Evolutionary conservation across 768 basidiomycete species (phyloP), one percentile per base, ranked within the genome.

Genomic region (Serendipita sp.): DNA sequence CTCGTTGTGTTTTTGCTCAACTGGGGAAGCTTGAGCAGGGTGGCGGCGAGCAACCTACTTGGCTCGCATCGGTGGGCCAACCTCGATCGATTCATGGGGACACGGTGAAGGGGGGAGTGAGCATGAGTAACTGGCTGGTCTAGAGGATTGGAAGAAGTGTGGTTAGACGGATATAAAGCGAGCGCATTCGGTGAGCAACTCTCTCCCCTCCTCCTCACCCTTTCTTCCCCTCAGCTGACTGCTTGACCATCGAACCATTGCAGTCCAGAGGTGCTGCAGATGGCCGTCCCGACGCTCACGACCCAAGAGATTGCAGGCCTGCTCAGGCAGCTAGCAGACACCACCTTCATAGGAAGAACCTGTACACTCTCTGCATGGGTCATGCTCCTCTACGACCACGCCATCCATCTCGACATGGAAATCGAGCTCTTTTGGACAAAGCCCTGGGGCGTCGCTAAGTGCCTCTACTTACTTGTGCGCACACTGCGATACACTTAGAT

Each of bases 341-440:
- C 31, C 4, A 31, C 28, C 53, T 28, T 24, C 31, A 58, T 33
- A n/a, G 53, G 53, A 11, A 22, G 53, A 22, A 20, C 17, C 53
- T 58, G 53, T 31, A 58, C 53, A 31, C 53, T 58, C 24, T 22
- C 53, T 22, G 53, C 53, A 22, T 58, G 53, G 53, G 24, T 58
- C 31, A 24, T 58, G 53, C 22, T 58, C 24, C 53, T 58, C 9
- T 58, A 58, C 53, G 53, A 58, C 31, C 53, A 58, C 31, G 14
- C 28, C 24, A 58, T 58, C 53, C 53, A 58, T 28, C 31, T 58
- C 31, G 53, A 58, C 53, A 58, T 20, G 24, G 53, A 58, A 28
- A 2, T 58, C 53, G 53, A 58, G 30, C 53, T 58, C 53, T 58
- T 58, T 58, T 58, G 53, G 53, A 33, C 17, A 24, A 58, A 58